Base-by-base conservation (phyloP, 2,329 filamentous ascomycete genomes). In the Zalaria obscura region DNA sequence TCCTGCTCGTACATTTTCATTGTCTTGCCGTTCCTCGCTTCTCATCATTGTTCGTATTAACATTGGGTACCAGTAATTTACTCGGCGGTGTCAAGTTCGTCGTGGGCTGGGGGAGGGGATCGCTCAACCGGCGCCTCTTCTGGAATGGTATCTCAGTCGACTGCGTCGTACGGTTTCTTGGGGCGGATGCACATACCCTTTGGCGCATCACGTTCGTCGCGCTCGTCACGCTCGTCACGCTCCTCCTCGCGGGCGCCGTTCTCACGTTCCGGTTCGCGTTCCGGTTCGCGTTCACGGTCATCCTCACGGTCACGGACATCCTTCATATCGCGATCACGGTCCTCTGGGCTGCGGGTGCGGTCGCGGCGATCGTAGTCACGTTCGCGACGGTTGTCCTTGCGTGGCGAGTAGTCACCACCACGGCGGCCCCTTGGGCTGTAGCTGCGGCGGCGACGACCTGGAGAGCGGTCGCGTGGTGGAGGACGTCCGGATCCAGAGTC, bases 31-130 rank as follows among this genome's bases (percentile, higher is more conserved):
- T 7, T 7, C 29, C 29, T 9, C 11, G 27, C 9, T 27, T 38
- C 33, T 25, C 27, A 36, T 38, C 38, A 41, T 35, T 44, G 28
- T 38, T 32, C 34, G 32, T 28, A 11, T 32, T 29, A 35, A 37
- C 27, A 26, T 11, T 27, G 33, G 35, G 38, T 18, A 11, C 11
- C 29, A 36, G 36, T 25, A 34, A 18, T 57, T 61, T 70, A 78
- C 67, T 96, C 91, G 56, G 88, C 89, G 58, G 91, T 88, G 63
- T 98, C 91, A 59, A 96, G 76, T 59, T 98, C 91, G 62, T 98
- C 91, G 57, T 94, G 86, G 53, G 78, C 80, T 48, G 84, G 80
- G 48, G 84, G 82, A 55, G 84, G 82, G 54, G 83, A 85, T 18
- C 18, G 18, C 52, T 93, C 86, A 55, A 81, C 67, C 58, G 75